Percentiles rank a stretch among this genome's conserved stretches.
These are phyloP conservation scores for Colletotrichum sojae DNA, from an alignment of 2,329 filamentous ascomycete species.

Conservation along the genomic window DNA sequence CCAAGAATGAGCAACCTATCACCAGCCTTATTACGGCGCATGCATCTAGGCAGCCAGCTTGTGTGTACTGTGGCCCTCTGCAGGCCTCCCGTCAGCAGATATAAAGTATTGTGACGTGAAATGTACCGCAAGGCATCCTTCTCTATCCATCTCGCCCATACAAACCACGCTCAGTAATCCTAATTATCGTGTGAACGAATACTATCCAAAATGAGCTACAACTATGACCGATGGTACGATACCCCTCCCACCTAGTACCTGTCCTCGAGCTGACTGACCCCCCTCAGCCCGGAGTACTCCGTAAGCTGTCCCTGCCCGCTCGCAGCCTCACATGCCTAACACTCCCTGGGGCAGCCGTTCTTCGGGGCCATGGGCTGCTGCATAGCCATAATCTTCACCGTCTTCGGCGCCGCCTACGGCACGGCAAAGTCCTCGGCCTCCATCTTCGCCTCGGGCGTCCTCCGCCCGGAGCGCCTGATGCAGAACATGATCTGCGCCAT, in stretches of 20 bases:
- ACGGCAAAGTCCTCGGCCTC: slow-evolving; percentile 59
- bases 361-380: slow-evolving; percentile 59
- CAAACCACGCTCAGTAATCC: neutral
- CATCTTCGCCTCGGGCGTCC: slow-evolving; percentile 60
- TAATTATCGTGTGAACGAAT: neutral
- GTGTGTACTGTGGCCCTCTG: neutral
- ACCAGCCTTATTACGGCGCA: neutral
- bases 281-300: slow-evolving; percentile 59
- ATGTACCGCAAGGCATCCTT: neutral
- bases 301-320: slow-evolving; percentile 48
- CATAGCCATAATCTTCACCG: slow-evolving; percentile 66
- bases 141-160: neutral
- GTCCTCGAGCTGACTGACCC: neutral
- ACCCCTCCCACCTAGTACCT: neutral
- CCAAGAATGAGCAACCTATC: neutral
- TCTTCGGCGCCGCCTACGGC: slow-evolving; percentile 62
- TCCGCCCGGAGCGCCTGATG: slow-evolving; percentile 61
- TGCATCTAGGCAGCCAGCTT: slow-evolving; percentile 15
- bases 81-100: slow-evolving; percentile 9
- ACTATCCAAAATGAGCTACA: slow-evolving; percentile 47
- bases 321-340: neutral
- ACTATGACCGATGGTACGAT: slow-evolving; percentile 53
- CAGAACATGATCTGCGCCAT: slow-evolving; percentile 62
- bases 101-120: slow-evolving; percentile 1
- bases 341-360: slow-evolving; percentile 51